Evolutionary conservation across 2,329 filamentous ascomycete species (phyloP).

Genomic region (Zasmidium cellare): DNA sequence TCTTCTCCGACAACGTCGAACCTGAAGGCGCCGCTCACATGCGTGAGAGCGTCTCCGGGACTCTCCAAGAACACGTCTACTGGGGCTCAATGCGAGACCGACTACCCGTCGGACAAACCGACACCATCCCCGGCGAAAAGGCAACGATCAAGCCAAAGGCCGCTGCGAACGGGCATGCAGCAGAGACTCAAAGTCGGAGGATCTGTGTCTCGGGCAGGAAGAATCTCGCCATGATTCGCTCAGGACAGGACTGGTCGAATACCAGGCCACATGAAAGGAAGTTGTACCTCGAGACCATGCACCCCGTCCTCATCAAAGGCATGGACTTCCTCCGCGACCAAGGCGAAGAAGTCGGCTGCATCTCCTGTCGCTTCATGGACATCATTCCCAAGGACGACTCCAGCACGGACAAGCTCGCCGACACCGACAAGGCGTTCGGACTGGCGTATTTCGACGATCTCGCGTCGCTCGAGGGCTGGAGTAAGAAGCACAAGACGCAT

Average conservation of each 20-base stretch:
- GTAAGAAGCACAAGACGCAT: conserved; percentile 27
- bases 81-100: conserved; percentile 52
- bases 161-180: background rate
- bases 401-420: background rate
- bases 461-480: conserved; percentile 23
- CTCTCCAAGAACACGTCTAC: conserved; percentile 46
- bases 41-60: conserved; percentile 38
- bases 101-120: conserved; percentile 39
- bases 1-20: conserved; percentile 40
- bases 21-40: conserved; percentile 46
- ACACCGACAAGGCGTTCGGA: conserved; percentile 26
- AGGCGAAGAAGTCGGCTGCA: conserved; percentile 46
- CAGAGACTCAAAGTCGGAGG: conserved; percentile 16
- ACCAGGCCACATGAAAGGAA: conserved; percentile 43
- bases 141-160: conserved; percentile 29
- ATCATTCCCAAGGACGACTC: conserved; percentile 24
- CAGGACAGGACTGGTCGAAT: conserved; percentile 48
- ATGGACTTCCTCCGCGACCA: conserved; percentile 49
- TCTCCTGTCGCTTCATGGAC: conserved; percentile 47
- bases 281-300: conserved; percentile 48
- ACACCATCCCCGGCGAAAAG: conserved; percentile 29
- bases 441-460: conserved; percentile 28
- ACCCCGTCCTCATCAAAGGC: conserved; percentile 44
- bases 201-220: conserved; percentile 38
- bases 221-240: conserved; percentile 48